Percentiles rank a stretch among this genome's conserved stretches.
These are phyloP conservation scores for Sordariomycetes sp. DNA, from an alignment of 2,329 filamentous ascomycete species.

Conservation along the genomic window DNA sequence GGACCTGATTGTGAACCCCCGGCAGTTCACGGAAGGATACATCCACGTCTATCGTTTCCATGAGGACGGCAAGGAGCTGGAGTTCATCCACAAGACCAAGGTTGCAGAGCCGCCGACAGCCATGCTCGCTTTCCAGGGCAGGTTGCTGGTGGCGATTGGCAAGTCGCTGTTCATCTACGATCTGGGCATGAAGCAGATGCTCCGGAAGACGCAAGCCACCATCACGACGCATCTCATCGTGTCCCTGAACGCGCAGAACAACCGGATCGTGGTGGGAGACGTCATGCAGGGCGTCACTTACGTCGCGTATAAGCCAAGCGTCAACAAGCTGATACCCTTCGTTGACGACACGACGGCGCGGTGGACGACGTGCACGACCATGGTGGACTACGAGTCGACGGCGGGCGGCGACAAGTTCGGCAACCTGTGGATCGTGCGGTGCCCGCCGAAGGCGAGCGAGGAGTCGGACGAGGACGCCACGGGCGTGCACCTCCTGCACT, in stretches of 20 bases:
- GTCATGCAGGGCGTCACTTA: conserved; percentile 86
- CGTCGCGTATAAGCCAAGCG: conserved; percentile 83
- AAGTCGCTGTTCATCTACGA: conserved; percentile 79
- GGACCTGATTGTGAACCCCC: conserved; percentile 69
- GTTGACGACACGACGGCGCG: conserved; percentile 79
- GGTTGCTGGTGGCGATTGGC: conserved; percentile 74
- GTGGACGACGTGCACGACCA: conserved; percentile 81
- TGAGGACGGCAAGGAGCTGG: conserved; percentile 73
- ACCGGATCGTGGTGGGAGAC: conserved; percentile 82
- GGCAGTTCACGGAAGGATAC: conserved; percentile 64
- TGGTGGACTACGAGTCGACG: conserved; percentile 95
- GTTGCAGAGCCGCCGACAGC: conserved; percentile 81
- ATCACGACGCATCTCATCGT: conserved; percentile 75
- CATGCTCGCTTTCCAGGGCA: conserved; percentile 86
- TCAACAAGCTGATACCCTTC: conserved; percentile 87
- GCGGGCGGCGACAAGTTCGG: conserved; percentile 97
- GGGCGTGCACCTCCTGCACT: conserved; percentile 81
- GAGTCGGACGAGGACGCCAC: conserved; percentile 85
- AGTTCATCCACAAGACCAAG: conserved; percentile 94
- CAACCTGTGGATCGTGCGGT: conserved; percentile 86
- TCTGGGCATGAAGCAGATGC: conserved; percentile 79
- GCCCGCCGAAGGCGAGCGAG: conserved; percentile 71
- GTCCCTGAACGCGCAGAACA: conserved; percentile 79
- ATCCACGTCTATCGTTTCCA: conserved; percentile 88
- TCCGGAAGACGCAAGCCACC: conserved; percentile 80